phyloP scores from a whole-genome alignment of 2,329 filamentous ascomycete species.

The Ophiostoma triangulosporum region DNA sequence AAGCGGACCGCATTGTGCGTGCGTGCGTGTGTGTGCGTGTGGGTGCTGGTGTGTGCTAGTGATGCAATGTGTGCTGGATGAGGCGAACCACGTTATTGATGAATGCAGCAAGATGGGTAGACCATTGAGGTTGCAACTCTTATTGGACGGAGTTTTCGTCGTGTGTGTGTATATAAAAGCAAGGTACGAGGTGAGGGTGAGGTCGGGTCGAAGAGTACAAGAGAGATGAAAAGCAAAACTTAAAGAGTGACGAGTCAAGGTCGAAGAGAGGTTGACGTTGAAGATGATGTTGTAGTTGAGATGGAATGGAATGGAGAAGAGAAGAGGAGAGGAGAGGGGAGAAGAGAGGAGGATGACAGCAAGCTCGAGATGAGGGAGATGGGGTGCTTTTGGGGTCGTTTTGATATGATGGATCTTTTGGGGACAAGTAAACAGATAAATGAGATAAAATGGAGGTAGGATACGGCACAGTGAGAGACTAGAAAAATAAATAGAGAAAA shows the following conservation, averaged over 20 bases:
- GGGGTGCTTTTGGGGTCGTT: conserved; percentile 8
- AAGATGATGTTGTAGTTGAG: too few relatives aligned
- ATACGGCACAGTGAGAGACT: too few relatives aligned
- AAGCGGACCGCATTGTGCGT: conserved; percentile 5
- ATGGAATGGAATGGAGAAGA: too few relatives aligned
- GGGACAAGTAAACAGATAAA: background rate
- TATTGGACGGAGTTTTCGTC: background rate
- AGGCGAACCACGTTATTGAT: background rate
- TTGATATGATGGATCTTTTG: background rate
- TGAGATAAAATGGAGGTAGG: too few relatives aligned
- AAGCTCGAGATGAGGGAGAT: conserved; percentile 4
- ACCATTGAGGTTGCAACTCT: background rate
- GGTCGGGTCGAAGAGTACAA: background rate
- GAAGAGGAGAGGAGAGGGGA: background rate
- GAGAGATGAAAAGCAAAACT: conserved; percentile 8
- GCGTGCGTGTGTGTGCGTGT: too few relatives aligned
- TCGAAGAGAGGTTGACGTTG: background rate
- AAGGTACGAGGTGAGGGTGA: background rate
- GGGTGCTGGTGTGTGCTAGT: background rate
- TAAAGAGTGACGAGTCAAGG: conserved; percentile 11
- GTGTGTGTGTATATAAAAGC: background rate
- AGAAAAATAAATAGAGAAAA: background rate
- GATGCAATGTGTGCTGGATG: background rate
- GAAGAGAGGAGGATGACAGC: background rate
- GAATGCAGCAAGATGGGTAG: background rate